These are phyloP conservation scores for Ascocoryne sarcoides DNA, from an alignment of 2,329 filamentous ascomycete genomes.

Conservation along the genomic window DNA sequence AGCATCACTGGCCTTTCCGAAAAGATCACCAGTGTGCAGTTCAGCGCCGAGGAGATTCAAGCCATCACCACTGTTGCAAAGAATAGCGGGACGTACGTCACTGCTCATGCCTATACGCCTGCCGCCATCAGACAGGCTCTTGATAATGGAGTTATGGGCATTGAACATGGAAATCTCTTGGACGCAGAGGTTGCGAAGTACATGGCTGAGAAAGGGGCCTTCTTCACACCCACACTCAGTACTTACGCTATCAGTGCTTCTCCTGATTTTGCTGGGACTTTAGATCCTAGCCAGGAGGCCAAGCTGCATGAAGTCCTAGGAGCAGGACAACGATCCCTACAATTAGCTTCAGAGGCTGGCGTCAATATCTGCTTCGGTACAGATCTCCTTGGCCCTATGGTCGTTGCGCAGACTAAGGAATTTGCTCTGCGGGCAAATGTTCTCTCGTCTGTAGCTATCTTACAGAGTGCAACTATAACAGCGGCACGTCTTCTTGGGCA, in stretches of 20 bases:
- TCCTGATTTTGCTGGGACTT: conserved; percentile 34
- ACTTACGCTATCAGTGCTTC: conserved; percentile 42
- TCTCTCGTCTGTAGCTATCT: conserved; percentile 34
- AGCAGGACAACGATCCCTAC: conserved; percentile 37
- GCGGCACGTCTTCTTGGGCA: conserved; percentile 40
- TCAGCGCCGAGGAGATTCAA: conserved; percentile 45
- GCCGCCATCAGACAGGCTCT: conserved; percentile 45
- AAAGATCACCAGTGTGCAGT: conserved; percentile 44
- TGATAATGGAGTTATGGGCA: conserved; percentile 44
- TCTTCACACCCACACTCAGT: conserved; percentile 45
- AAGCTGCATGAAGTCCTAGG: conserved; percentile 44
- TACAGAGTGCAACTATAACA: conserved; percentile 44
- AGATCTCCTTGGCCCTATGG: conserved; percentile 43
- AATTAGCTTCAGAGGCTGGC: conserved; percentile 41
- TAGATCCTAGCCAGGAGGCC: conserved; percentile 34
- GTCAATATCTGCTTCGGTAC: conserved; percentile 48
- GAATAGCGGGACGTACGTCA: conserved; percentile 44
- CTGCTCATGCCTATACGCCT: conserved; percentile 49
- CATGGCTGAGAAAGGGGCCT: conserved; percentile 41
- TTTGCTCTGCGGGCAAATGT: conserved; percentile 38
- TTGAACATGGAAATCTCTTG: conserved; percentile 53
- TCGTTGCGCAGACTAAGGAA: conserved; percentile 39
- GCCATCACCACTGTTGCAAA: conserved; percentile 43
- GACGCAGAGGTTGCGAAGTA: conserved; percentile 46
- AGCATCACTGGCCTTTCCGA: conserved; percentile 50